A percentile compares a stretch with the other conserved stretches of the same genome.
Evolutionary conservation across 2,329 filamentous ascomycete species (phyloP).

Genomic region (Cordyceps cicadae): DNA sequence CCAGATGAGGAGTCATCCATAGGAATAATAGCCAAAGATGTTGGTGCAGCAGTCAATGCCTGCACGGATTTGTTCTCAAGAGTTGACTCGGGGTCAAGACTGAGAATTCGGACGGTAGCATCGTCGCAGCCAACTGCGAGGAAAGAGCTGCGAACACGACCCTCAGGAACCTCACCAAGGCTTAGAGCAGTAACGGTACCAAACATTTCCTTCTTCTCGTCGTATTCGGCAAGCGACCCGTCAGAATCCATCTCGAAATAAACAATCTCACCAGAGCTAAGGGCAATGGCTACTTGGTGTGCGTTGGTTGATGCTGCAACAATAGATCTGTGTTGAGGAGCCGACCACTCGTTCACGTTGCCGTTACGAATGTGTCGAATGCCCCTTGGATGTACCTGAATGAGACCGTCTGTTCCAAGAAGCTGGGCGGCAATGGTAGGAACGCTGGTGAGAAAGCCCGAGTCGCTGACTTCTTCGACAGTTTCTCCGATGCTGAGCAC

Average conservation of each 20-base stretch:
- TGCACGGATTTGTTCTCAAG: slow-evolving; percentile 92
- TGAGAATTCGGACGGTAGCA: slow-evolving; percentile 87
- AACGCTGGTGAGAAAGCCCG: slow-evolving; percentile 80
- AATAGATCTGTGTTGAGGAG: slow-evolving; percentile 88
- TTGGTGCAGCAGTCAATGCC: slow-evolving; percentile 82
- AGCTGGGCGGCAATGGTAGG: slow-evolving; percentile 89
- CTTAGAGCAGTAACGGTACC: slow-evolving; percentile 94
- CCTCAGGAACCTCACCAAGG: slow-evolving; percentile 84
- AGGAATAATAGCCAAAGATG: slow-evolving; percentile 79
- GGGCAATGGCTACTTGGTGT: slow-evolving; percentile 82
- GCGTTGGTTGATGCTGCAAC: slow-evolving; percentile 91
- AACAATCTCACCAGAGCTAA: slow-evolving; percentile 93
- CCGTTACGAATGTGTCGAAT: slow-evolving; percentile 80
- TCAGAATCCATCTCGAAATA: slow-evolving; percentile 97
- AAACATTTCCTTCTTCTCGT: slow-evolving; percentile 91
- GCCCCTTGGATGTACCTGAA: slow-evolving; percentile 94
- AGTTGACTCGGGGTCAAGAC: slow-evolving; percentile 80
- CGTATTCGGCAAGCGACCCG: slow-evolving; percentile 83
- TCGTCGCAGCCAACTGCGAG: slow-evolving; percentile 95
- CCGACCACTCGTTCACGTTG: slow-evolving; percentile 84
- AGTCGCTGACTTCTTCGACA: slow-evolving; percentile 90
- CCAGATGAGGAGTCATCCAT: slow-evolving; percentile 93
- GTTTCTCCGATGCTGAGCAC: slow-evolving; percentile 94
- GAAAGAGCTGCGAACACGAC: slow-evolving; percentile 81
- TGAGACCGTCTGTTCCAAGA: slow-evolving; percentile 82